Percentiles rank a stretch among this genome's conserved stretches.
phyloP scores from a whole-genome alignment of 805 yeast genomes.

The Saccharomycopsis babjevae region DNA sequence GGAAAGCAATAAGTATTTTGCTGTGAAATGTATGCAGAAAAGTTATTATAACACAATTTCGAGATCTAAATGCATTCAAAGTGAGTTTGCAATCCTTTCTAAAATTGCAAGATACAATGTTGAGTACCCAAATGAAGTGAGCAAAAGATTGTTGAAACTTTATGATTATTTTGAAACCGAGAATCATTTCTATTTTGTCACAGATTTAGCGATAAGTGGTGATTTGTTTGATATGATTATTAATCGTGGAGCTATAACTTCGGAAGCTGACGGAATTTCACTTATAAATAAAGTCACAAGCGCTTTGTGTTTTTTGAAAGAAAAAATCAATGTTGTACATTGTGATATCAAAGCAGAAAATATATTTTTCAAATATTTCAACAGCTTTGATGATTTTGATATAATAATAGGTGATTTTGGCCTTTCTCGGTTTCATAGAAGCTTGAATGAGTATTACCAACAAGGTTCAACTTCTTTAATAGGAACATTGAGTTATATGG shows the following conservation, averaged over 20 bases:
- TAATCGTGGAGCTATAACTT: slow-evolving; percentile 33
- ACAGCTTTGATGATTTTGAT: slow-evolving; percentile 33
- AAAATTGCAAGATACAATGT: slow-evolving; percentile 38
- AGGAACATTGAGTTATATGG: slow-evolving; percentile 69
- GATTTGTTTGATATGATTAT: slow-evolving; percentile 56
- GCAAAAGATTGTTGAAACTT: slow-evolving; percentile 44
- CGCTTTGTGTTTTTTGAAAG: slow-evolving; percentile 49
- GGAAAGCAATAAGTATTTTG: slow-evolving; percentile 33
- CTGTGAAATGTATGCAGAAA: slow-evolving; percentile 34
- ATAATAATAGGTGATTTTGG: slow-evolving; percentile 86
- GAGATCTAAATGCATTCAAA: slow-evolving; percentile 35
- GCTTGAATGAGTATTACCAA: slow-evolving; percentile 17
- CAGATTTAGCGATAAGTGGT: slow-evolving; percentile 59
- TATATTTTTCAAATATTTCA: slow-evolving; percentile 49
- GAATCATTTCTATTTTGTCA: slow-evolving; percentile 43
- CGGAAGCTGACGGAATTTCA: slow-evolving; percentile 38
- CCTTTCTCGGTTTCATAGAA: slow-evolving; percentile 38
- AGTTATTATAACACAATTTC: slow-evolving; percentile 19
- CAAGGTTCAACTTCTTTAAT: slow-evolving; percentile 33
- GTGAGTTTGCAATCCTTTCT: slow-evolving; percentile 50
- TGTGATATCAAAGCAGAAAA: slow-evolving; percentile 87
- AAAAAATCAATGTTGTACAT: slow-evolving; percentile 49
- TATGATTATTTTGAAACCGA: slow-evolving; percentile 64
- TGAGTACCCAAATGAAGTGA: slow-evolving; percentile 1
- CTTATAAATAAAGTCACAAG: slow-evolving; percentile 41